These are phyloP conservation scores for Phytopythium litorale DNA, from an alignment of 352 stramenopile genomes.

Conservation along the genomic window DNA sequence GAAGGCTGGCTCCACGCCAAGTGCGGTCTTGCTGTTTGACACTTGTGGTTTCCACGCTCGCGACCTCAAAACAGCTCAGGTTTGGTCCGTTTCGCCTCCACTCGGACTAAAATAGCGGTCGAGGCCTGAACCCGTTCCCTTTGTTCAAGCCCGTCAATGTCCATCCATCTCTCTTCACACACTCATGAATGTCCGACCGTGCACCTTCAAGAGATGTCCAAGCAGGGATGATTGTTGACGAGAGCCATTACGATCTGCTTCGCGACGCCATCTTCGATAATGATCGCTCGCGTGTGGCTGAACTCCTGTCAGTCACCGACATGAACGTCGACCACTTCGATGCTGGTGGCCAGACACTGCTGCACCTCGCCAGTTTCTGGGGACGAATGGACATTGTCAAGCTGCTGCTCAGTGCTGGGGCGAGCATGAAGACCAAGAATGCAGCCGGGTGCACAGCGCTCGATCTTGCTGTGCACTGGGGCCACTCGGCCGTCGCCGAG, in stretches of 20 bases:
- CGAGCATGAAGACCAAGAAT: conserved; percentile 73
- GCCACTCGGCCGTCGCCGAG: conserved; percentile 63
- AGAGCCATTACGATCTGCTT: conserved; percentile 60
- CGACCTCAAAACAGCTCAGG: neutral
- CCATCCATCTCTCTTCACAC: neutral
- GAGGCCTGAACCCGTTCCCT: neutral
- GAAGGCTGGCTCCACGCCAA: neutral
- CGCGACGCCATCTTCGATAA: conserved; percentile 77
- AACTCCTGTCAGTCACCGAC: conserved; percentile 30
- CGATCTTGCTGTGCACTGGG: conserved; percentile 72
- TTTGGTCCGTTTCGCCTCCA: neutral
- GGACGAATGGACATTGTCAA: conserved; percentile 63
- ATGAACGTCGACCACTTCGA: conserved; percentile 74
- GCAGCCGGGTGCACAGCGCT: conserved; percentile 60
- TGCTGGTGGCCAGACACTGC: conserved; percentile 61
- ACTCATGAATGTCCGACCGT: neutral
- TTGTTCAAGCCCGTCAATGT: neutral
- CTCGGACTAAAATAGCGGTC: neutral
- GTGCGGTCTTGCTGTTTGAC: neutral
- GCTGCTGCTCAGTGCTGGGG: conserved; percentile 46
- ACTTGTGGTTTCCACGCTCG: no score
- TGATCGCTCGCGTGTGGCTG: conserved; percentile 34
- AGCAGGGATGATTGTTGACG: conserved; percentile 6
- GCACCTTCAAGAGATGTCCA: neutral
- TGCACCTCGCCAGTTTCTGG: conserved; percentile 76